Percentiles rank a stretch among this genome's conserved stretches.
Conservation (phyloP, 257 asterid species). For the Fraxinus pennsylvanica region DNA sequence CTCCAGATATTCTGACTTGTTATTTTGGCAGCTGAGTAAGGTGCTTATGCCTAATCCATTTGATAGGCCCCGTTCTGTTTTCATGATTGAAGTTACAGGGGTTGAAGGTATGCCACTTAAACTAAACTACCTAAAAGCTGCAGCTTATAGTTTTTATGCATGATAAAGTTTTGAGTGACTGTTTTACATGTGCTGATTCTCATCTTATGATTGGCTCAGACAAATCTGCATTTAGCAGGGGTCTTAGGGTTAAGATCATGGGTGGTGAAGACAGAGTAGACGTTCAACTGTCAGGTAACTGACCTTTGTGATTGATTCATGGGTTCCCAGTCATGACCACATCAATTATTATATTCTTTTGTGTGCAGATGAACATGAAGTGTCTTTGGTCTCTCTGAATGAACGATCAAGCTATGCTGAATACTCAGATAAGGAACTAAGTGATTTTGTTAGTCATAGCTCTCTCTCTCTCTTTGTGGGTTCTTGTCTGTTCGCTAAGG, state of each 20-base stretch:
- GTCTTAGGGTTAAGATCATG: slow-evolving; percentile 55
- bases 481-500: neutral
- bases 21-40: slow-evolving; percentile 69
- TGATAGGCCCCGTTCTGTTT: slow-evolving; percentile 75
- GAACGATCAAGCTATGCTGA: slow-evolving; percentile 49
- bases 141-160: slow-evolving; percentile 12
- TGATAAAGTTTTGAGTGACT: slow-evolving; percentile 18
- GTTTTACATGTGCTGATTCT: slow-evolving; percentile 40
- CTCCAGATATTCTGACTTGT: slow-evolving; percentile 5
- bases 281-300: slow-evolving; percentile 74
- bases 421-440: slow-evolving; percentile 69
- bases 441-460: slow-evolving; percentile 63
- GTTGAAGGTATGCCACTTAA: slow-evolving; percentile 54
- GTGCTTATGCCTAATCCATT: slow-evolving; percentile 93
- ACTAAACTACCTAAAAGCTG: slow-evolving; percentile 8
- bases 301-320: slow-evolving; percentile 22
- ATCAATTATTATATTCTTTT: slow-evolving; percentile 23
- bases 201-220: slow-evolving; percentile 33
- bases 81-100: slow-evolving; percentile 78
- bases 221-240: slow-evolving; percentile 39
- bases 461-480: neutral
- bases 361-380: slow-evolving; percentile 62
- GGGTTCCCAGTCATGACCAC: slow-evolving; percentile 17
- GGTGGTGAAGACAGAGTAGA: slow-evolving; percentile 49
- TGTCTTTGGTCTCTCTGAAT: slow-evolving; percentile 64